Percentiles rank a stretch among this genome's conserved stretches.
Conservation (phyloP, 2,329 filamentous ascomycete genomes). For the Claviceps digitariae region DNA sequence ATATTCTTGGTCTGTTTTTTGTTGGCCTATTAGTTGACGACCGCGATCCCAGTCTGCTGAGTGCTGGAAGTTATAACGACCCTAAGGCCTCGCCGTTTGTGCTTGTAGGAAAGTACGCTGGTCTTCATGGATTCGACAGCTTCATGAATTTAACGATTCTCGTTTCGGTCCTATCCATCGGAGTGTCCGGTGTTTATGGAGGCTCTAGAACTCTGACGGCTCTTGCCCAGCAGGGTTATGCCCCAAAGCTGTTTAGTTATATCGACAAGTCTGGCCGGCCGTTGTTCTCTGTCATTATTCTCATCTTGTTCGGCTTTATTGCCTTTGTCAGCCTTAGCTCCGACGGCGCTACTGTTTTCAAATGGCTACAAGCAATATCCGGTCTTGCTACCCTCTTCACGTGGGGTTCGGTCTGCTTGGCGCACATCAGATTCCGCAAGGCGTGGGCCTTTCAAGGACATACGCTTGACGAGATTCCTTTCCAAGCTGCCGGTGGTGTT, state of each 20-base stretch:
- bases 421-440: conserved; percentile 50
- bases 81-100: conserved; percentile 39
- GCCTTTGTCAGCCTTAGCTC: conserved; percentile 27
- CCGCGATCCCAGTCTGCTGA: conserved; percentile 28
- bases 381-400: conserved; percentile 49
- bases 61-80: conserved; percentile 26
- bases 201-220: conserved; percentile 46
- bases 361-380: conserved; percentile 51
- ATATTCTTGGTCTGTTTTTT: conserved; percentile 37
- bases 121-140: conserved; percentile 35
- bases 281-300: conserved; percentile 31
- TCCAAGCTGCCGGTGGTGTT: conserved; percentile 45
- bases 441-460: conserved; percentile 48
- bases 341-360: conserved; percentile 36
- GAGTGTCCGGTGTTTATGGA: conserved; percentile 45
- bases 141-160: conserved; percentile 49
- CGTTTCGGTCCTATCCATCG: conserved; percentile 44
- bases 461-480: conserved; percentile 52
- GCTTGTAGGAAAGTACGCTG: conserved; percentile 40
- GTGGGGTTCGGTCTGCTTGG: conserved; percentile 50
- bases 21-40: conserved; percentile 36
- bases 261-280: conserved; percentile 45
- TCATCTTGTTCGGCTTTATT: conserved; percentile 36
- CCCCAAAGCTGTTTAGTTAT: conserved; percentile 41
- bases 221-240: conserved; percentile 44